Base-by-base conservation (phyloP, 345 rosid species). In the Corchorus capsularis region DNA sequence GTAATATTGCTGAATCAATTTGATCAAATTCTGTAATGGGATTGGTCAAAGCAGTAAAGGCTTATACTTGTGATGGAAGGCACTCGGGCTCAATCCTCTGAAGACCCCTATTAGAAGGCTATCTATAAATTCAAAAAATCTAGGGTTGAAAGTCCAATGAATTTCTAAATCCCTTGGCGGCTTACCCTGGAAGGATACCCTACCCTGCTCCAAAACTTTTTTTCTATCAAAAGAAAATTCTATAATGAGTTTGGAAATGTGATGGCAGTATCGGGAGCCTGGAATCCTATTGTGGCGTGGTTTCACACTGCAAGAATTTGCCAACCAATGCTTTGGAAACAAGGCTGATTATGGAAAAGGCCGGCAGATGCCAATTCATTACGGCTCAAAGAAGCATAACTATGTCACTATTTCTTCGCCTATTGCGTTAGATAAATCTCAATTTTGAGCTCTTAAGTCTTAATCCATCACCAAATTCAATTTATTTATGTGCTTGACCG, bases 331-430 rank as follows among this genome's bases (percentile, higher is more conserved):
- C 16, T 88, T 88, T 34, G 93, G 93, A 1, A 93, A 93, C 81
- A 86, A 76, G 76, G 86, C 67, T 79, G 97, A 93, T 83, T 81
- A 82, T 17, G 97, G 97, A 27, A 93, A 88, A 87, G 97, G 96
- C 20, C 79, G 91, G 83, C 97, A 93, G 78, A 93, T 93, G 97
- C 94, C 96, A 0, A 72, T 91, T 14, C 97, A 93, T 78, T 93
- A 93, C 15, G 96, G 96, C 0, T 93, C 97, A 11, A 88, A 79
- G 14, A 83, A 81, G 66, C 97, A 27, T 50, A 93, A 93, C 35
- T 91, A 85, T 81, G 73, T 93, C 80, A 93, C 96, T 2, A 55
- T 93, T 63, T 91, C 97, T 1, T 93, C 97, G 1, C 96, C 96
- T 2, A 83, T 93, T 4, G 94, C 91, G 97, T 93, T 82, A 84